These are phyloP conservation scores for Rosa hybrid DNA, from an alignment of 331 rosid genomes.

Conservation along the genomic window DNA sequence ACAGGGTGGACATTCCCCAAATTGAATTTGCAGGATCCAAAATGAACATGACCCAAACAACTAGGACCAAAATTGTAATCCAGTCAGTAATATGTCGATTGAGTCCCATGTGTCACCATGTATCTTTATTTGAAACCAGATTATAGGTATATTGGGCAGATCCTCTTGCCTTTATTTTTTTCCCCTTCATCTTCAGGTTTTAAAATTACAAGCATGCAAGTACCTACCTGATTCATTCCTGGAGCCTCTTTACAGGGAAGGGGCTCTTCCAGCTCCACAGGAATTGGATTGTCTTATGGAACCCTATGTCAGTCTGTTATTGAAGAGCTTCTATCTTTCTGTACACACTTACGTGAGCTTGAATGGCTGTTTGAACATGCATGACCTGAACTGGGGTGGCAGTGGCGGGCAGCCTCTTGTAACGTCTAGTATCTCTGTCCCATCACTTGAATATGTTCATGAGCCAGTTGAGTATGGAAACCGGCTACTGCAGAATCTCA, in stretches of 20 bases:
- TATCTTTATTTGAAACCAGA: background rate
- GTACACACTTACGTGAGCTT: conserved; percentile 90
- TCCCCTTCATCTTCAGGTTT: conserved; percentile 54
- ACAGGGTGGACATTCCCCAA: background rate
- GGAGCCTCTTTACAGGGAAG: conserved; percentile 91
- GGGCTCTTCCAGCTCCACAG: conserved; percentile 88
- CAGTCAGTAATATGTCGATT: background rate
- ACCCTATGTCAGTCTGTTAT: conserved; percentile 89
- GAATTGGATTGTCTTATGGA: conserved; percentile 94
- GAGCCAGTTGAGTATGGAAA: conserved; percentile 56
- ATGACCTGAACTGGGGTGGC: conserved; percentile 87
- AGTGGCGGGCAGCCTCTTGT: conserved; percentile 39
- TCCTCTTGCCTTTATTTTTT: background rate
- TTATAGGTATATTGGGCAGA: background rate
- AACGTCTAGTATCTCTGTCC: conserved; percentile 32
- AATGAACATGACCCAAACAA: background rate
- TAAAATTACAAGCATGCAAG: conserved; percentile 96
- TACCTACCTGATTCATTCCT: conserved; percentile 76
- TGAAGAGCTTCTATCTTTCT: conserved; percentile 95
- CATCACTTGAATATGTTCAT: conserved; percentile 34
- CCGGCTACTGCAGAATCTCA: conserved; percentile 83
- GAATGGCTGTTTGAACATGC: conserved; percentile 97
- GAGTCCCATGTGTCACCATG: background rate
- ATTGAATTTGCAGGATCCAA: background rate
- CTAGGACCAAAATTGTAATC: background rate